Evolutionary conservation across 1,284 basidiomycete species (phyloP), one percentile per base, ranked within the genome.

Genomic region (Irpex sp.): DNA sequence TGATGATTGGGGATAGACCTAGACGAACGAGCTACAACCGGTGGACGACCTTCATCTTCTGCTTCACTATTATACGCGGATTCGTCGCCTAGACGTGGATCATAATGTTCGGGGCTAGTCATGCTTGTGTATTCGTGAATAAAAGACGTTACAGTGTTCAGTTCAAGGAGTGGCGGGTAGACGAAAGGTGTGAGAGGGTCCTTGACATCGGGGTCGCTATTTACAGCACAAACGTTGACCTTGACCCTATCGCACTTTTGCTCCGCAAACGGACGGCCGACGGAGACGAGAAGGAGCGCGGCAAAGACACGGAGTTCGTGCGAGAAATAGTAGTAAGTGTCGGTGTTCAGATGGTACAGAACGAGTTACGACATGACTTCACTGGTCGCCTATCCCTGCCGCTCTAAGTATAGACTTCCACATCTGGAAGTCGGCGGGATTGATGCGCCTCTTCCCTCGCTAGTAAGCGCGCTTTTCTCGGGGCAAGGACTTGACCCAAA

Each of bases 1-100:
- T 62, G 59, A 26, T 62, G 67, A 31, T 31, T 19, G 13, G 13
- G 54, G 8, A 17, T 8, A 13, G 54, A 56, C 15, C 19, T 51
- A 44, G 44, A 44, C 11, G 21, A 15, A 48, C 34, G 48, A 37
- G 48, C 2, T 21, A 6, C 59, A 38, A 52, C 11, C n/a, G 9
- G 44, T 59, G 44, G 57, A 36, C 31, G n/a, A 57, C 17, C 8
- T 58, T 31, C 60, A 48, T 36, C 55, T 59, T 56, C 60, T 19
- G 19, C 57, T 47, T 64, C 48, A 38, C 55, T 47, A 15, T 49
- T 21, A 52, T 59, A 57, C 21, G 49, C 63, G n/a, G 54, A 58
- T 58, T 69, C 66, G 56, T 74, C 72, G 58, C 74, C 73, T 40
- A 74, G 66, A 37, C 72, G 72, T 15, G 71, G 72, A 60, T 74